Base-by-base conservation (phyloP, 139 green algal genomes). In the Micromonas pusilla region DNA sequence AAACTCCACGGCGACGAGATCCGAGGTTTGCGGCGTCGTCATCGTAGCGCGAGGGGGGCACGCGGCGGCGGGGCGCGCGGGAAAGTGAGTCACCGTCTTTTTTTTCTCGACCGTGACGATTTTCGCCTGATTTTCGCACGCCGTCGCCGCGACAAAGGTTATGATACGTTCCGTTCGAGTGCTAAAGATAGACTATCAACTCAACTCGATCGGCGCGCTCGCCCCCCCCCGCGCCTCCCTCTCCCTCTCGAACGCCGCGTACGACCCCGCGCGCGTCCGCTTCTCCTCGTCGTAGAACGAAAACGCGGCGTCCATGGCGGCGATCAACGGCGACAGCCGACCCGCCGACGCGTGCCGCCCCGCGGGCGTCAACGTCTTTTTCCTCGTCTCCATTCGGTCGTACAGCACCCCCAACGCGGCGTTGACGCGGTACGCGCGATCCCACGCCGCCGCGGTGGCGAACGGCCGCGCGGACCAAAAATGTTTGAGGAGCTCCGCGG, bases 221-320 rank as follows among this genome's bases (percentile, higher is more conserved):
- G n/a, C 16, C 45, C 16, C 9, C 16, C 16, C 45, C 45, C 45
- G 9, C 45, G 45, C 45, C 45, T 9, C 45, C 45, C 16, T 57
- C 16, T 57, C 63, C 63, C 31, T 70, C 63, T 39, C 28, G 26
- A 70, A 70, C 28, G 63, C 63, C 1, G 28, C 63, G 63, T 70
- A 70, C 28, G 28, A 23, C 1, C 21, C 25, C 63, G 28, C 31
- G 2, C 63, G 25, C 28, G 1, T 70, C 31, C 23, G 4, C 68
- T 75, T 75, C 33, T 75, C 68, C 20, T 75, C 68, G 33, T 75
- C 68, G 37, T 38, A 75, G 30, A 63, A 75, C 68, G 36, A 21
- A 16, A 75, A 75, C 37, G 68, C 68, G 1, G 26, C 33, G 33
- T 75, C 68, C 21, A 75, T 53, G 2, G 68, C 37, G 0, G 9